phyloP scores from a whole-genome alignment of 1,284 basidiomycete genomes.

The Pterulicium gracile region DNA sequence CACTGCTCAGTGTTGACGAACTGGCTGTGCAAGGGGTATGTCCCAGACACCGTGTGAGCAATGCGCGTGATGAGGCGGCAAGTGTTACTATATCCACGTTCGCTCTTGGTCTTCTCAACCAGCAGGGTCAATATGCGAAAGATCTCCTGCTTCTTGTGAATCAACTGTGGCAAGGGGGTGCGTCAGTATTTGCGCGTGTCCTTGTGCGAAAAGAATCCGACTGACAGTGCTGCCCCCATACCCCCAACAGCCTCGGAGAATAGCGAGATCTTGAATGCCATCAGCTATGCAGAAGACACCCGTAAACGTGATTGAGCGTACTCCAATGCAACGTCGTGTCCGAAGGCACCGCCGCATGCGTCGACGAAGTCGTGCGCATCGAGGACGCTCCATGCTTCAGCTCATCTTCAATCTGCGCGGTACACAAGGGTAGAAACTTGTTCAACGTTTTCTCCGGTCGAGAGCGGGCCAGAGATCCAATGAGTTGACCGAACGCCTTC shows the following conservation, averaged over 20 bases:
- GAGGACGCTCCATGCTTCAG: slow-evolving; percentile 90
- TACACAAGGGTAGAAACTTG: slow-evolving; percentile 76
- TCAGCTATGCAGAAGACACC: slow-evolving; percentile 7
- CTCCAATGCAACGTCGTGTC: slow-evolving; percentile 96
- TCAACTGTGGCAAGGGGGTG: slow-evolving; percentile 33
- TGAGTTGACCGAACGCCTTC: slow-evolving; percentile 81
- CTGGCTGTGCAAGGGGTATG: slow-evolving; percentile 76
- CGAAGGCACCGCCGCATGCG: slow-evolving; percentile 71
- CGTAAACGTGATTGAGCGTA: slow-evolving; percentile 27
- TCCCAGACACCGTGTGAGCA: slow-evolving; percentile 64
- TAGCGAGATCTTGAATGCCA: slow-evolving; percentile 48
- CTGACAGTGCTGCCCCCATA: slow-evolving; percentile 58
- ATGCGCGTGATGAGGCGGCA: slow-evolving; percentile 75
- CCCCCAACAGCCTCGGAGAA: slow-evolving; percentile 70
- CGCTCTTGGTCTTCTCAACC: slow-evolving; percentile 75
- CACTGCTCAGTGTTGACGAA: slow-evolving; percentile 83
- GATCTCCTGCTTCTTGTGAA: slow-evolving; percentile 62
- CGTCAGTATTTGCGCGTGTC: neutral
- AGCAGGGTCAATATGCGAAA: slow-evolving; percentile 63
- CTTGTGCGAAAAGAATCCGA: no score
- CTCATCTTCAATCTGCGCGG: slow-evolving; percentile 76
- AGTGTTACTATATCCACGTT: slow-evolving; percentile 81
- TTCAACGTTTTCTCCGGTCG: slow-evolving; percentile 70
- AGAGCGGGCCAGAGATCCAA: slow-evolving; percentile 78
- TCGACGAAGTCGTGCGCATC: slow-evolving; percentile 78